Percentiles rank a stretch among this genome's conserved stretches.
These are phyloP conservation scores for Neurospora cerealis DNA, from an alignment of 495 filamentous ascomycete genomes.

Conservation along the genomic window DNA sequence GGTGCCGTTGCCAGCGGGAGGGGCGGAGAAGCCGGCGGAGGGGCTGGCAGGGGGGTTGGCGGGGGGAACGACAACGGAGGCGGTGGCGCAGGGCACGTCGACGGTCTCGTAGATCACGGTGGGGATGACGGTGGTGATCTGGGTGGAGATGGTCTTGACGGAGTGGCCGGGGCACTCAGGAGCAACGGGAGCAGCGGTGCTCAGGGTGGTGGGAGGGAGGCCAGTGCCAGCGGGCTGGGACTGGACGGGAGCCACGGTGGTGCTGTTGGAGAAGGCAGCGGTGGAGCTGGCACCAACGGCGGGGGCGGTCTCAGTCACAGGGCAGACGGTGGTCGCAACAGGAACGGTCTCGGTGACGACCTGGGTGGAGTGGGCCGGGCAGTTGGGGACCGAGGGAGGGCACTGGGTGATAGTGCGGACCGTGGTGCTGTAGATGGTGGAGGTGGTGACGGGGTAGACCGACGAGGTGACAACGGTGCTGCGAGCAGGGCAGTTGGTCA, in stretches of 20 bases:
- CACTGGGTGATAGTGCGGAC: constrained; percentile 51
- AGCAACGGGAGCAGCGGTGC: constrained; percentile 16
- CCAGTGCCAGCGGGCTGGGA: constrained; percentile 4
- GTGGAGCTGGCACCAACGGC: constrained; percentile 10
- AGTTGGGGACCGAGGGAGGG: constrained; percentile 48
- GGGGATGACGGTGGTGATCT: constrained; percentile 40
- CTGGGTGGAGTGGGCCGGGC: constrained; percentile 42
- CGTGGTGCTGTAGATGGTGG: constrained; percentile 42
- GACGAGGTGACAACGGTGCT: constrained; percentile 31
- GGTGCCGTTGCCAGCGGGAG: constrained; percentile 21
- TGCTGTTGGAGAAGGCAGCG: constrained; percentile 14
- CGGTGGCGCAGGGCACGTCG: constrained; percentile 28
- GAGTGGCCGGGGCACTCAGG: constrained; percentile 25
- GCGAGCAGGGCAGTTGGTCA: constrained; percentile 44
- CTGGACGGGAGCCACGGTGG: constrained; percentile 17
- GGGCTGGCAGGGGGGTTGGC: constrained; percentile 10
- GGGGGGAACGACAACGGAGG: constrained; percentile 3
- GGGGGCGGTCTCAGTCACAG: constrained; percentile 15
- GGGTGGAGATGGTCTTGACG: constrained; percentile 31
- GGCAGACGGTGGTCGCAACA: constrained; percentile 25
- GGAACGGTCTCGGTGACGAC: constrained; percentile 25
- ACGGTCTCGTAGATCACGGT: constrained; percentile 45
- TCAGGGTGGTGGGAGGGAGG: background rate
- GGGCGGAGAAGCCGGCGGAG: constrained; percentile 21
- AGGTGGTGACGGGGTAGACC: constrained; percentile 29